These are phyloP conservation scores for Lagenaria siceraria DNA, from an alignment of 306 rosid genomes.

Conservation along the genomic window DNA sequence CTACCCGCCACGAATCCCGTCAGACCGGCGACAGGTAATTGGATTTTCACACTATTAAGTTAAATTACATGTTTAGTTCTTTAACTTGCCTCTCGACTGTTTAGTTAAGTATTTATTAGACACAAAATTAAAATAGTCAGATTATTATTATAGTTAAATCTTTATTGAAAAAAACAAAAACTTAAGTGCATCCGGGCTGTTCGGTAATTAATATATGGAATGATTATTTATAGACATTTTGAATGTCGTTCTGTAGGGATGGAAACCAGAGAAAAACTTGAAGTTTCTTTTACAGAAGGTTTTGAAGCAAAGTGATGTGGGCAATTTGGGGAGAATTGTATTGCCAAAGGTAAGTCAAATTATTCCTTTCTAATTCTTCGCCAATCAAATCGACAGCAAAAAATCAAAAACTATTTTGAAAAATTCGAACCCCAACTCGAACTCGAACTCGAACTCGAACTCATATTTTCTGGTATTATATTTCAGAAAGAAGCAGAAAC, in stretches of 20 bases:
- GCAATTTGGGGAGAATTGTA: conserved; percentile 86
- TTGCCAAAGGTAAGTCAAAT: conserved; percentile 50
- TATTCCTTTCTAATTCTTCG: not conserved
- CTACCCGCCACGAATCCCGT: conserved; percentile 17
- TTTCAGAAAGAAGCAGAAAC: conserved; percentile 91
- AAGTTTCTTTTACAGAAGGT: conserved; percentile 86
- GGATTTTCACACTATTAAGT: not conserved
- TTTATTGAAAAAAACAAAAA: too few relatives aligned
- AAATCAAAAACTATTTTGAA: not conserved
- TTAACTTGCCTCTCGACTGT: not conserved
- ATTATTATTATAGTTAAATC: not conserved
- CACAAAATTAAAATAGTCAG: too few relatives aligned
- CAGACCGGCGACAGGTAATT: conserved; percentile 46
- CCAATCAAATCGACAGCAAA: not conserved
- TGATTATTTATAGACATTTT: not conserved
- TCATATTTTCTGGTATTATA: too few relatives aligned
- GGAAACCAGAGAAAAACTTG: conserved; percentile 93
- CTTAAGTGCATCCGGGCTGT: too few relatives aligned
- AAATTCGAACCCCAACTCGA: not conserved
- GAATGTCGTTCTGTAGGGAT: conserved; percentile 30
- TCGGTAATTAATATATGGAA: not conserved
- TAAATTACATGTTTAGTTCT: not conserved
- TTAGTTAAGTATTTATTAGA: too few relatives aligned
- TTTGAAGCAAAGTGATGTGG: conserved; percentile 98
- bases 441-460: not conserved